A percentile compares a stretch with the other conserved stretches of the same genome.
Conservation (phyloP, 345 rosid species). For the Syzygium grande region DNA sequence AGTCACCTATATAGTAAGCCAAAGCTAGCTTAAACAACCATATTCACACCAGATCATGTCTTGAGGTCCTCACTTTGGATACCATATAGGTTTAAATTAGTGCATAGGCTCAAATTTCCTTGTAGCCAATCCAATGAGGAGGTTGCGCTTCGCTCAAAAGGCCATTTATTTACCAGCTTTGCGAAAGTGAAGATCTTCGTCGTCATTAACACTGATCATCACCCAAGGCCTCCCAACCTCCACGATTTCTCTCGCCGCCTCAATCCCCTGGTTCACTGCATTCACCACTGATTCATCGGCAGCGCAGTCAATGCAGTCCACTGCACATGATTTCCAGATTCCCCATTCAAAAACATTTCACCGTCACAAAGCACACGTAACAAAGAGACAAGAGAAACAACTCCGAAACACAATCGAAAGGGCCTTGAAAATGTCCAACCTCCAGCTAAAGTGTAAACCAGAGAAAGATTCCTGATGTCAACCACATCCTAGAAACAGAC, state of each 20-base stretch:
- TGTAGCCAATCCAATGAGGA: background rate
- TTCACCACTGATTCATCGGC: conserved; percentile 52
- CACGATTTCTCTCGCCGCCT: conserved; percentile 32
- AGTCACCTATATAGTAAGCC: background rate
- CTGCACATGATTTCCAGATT: conserved; percentile 9
- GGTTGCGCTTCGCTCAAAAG: background rate
- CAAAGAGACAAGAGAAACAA: background rate
- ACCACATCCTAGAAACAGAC: conserved; percentile 33
- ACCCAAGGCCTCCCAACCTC: conserved; percentile 53
- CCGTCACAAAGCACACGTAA: background rate
- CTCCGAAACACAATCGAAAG: background rate
- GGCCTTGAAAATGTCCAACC: conserved; percentile 9
- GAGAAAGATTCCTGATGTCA: conserved; percentile 54
- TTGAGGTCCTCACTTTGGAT: background rate
- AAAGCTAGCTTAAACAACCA: background rate
- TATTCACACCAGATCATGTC: background rate
- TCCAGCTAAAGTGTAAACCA: conserved; percentile 60
- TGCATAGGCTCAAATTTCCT: background rate
- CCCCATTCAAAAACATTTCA: background rate
- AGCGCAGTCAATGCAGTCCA: conserved; percentile 66
- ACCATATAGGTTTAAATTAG: background rate
- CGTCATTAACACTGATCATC: conserved; percentile 59
- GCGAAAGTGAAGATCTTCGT: conserved; percentile 57
- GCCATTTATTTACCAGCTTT: conserved; percentile 35
- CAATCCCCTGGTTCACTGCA: conserved; percentile 53